These are phyloP conservation scores for Sclerotinia subarctica DNA, from an alignment of 2,329 filamentous ascomycete genomes.

Conservation along the genomic window DNA sequence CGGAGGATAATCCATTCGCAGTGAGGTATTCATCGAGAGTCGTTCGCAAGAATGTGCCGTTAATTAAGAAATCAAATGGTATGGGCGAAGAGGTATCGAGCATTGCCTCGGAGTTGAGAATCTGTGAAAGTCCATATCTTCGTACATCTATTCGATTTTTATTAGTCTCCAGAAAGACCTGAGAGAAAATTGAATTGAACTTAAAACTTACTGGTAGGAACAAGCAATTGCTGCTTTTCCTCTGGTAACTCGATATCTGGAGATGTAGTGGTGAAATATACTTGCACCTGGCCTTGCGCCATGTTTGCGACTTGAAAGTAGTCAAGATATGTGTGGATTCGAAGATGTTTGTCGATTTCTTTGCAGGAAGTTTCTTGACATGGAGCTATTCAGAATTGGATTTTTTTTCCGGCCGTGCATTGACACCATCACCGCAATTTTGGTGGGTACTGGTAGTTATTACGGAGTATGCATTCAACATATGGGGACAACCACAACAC, in stretches of 20 bases:
- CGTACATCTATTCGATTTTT: slow-evolving; percentile 54
- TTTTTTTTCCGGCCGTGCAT: slow-evolving; percentile 21
- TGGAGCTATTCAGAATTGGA: slow-evolving; percentile 16
- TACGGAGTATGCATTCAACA: no score
- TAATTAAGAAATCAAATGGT: slow-evolving; percentile 92
- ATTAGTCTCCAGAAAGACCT: background rate
- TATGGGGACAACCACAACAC: no score
- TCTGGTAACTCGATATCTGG: slow-evolving; percentile 61
- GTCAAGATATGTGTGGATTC: background rate
- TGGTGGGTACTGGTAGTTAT: background rate
- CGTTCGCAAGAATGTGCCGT: slow-evolving; percentile 85
- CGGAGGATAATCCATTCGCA: slow-evolving; percentile 80
- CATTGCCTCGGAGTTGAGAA: slow-evolving; percentile 70
- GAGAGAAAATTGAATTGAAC: slow-evolving; percentile 1
- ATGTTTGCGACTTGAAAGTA: slow-evolving; percentile 9
- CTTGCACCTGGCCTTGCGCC: slow-evolving; percentile 56
- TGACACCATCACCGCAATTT: slow-evolving; percentile 9
- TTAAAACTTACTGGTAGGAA: slow-evolving; percentile 52
- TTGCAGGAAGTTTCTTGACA: slow-evolving; percentile 10
- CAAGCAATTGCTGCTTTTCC: slow-evolving; percentile 58
- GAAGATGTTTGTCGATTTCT: background rate
- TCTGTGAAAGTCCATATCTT: slow-evolving; percentile 66
- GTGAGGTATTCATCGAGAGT: slow-evolving; percentile 89
- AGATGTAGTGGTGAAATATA: slow-evolving; percentile 64
- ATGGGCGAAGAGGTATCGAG: slow-evolving; percentile 63